A percentile compares a stretch with the other conserved stretches of the same genome.
phyloP scores from a whole-genome alignment of 108 stramenopile genomes.

The Stephanodiscus triporus region DNA sequence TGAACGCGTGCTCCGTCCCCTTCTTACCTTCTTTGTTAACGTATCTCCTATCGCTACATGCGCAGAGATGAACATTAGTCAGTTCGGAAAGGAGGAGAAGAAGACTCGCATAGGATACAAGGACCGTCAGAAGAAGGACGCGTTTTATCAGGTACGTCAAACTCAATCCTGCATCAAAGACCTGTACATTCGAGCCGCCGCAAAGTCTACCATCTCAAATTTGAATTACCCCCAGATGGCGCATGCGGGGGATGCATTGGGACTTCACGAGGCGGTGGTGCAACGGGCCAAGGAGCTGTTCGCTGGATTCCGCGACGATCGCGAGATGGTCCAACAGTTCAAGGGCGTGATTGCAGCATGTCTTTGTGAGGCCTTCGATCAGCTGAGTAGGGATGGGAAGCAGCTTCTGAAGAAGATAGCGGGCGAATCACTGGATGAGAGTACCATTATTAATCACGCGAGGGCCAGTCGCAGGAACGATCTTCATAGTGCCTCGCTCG shows the following conservation, averaged over 20 bases:
- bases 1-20: not conserved
- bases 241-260: constrained; percentile 81
- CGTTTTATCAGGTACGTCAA: constrained; percentile 29
- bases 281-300: constrained; percentile 87
- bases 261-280: constrained; percentile 84
- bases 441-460: constrained; percentile 33
- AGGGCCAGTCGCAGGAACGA: constrained; percentile 76
- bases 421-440: constrained; percentile 40
- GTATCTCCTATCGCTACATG: not conserved
- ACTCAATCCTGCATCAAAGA: not conserved
- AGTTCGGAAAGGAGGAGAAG: constrained; percentile 88
- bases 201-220: constrained; percentile 50
- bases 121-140: constrained; percentile 84
- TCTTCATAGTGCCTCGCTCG: constrained; percentile 78
- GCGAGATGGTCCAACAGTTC: constrained; percentile 86
- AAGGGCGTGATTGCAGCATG: constrained; percentile 83
- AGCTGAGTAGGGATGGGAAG: constrained; percentile 67
- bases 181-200: not conserved
- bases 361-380: constrained; percentile 85
- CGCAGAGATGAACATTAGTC: constrained; percentile 83
- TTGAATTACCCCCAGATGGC: constrained; percentile 62
- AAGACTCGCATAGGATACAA: constrained; percentile 90
- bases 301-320: constrained; percentile 91
- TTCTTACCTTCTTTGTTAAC: not conserved
- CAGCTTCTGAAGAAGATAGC: constrained; percentile 70